Evolutionary conservation across 768 basidiomycete species (phyloP).

Genomic region (Auricularia cornea): DNA sequence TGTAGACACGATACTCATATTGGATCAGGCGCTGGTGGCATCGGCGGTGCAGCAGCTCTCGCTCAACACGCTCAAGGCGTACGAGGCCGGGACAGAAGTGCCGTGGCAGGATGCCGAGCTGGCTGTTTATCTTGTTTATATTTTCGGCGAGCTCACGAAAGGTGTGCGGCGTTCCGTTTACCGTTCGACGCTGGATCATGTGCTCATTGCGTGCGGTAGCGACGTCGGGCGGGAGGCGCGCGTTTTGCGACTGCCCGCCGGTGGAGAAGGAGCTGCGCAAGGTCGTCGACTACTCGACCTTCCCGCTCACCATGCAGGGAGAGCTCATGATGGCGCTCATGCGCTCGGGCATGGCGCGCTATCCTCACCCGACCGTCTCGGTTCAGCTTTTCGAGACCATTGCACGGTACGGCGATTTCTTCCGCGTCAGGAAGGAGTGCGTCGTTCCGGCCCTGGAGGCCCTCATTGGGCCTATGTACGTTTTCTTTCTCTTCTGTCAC

Average conservation of each 20-base stretch:
- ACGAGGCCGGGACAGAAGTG: slow-evolving; percentile 51
- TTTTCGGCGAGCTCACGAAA: slow-evolving; percentile 90
- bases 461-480: slow-evolving; percentile 77
- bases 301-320: slow-evolving; percentile 82
- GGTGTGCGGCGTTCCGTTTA: slow-evolving; percentile 39
- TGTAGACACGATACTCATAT: slow-evolving; percentile 76
- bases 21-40: slow-evolving; percentile 82
- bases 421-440: slow-evolving; percentile 85
- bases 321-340: slow-evolving; percentile 82
- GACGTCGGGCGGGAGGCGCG: slow-evolving; percentile 70
- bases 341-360: slow-evolving; percentile 70
- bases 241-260: slow-evolving; percentile 77
- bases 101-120: slow-evolving; percentile 93
- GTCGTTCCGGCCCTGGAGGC: slow-evolving; percentile 82
- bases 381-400: slow-evolving; percentile 91
- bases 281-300: slow-evolving; percentile 63
- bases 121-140: slow-evolving; percentile 85
- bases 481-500: slow-evolving; percentile 7
- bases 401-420: slow-evolving; percentile 92
- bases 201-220: background rate
- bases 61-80: slow-evolving; percentile 63
- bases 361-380: slow-evolving; percentile 75
- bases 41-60: slow-evolving; percentile 66
- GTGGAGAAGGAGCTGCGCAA: slow-evolving; percentile 62
- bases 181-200: background rate